Base-by-base conservation (phyloP, 495 filamentous ascomycete species). In the Penicillium bovifimosum region DNA sequence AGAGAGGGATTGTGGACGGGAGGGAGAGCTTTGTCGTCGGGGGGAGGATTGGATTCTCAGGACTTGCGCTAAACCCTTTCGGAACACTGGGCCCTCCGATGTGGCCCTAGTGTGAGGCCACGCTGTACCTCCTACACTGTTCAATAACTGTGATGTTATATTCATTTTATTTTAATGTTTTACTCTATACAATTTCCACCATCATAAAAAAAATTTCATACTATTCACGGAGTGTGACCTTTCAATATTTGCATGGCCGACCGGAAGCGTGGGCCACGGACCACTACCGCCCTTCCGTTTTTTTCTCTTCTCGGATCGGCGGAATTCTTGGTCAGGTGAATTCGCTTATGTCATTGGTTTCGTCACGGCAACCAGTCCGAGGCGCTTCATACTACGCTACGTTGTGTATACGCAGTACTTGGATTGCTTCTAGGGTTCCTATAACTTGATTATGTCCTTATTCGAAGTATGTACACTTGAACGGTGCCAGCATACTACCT, bases 11-110 rank as follows among this genome's bases (percentile, higher is more conserved):
- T 75, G 70, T 71, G 68, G 75, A 73, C 68, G 74, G 63, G 70
- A 75, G 67, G 71, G 75, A 76, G 76, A 76, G 76, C 75, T 80
- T 79, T 78, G 71, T 76, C 73, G 71, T 73, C 70, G 70, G 65
- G 70, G 74, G 64, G 66, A 65, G 68, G 70, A 66, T 60, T 61
- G 67, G 70, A 69, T 72, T 73, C 70, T 70, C 66, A 70, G 69
- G 61, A 69, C 62, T 70, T 59, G 54, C 70, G 67, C 73, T 76
- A 76, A 68, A 62, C 73, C 69, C 58, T 60, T 65, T 74, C 65
- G 63, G 69, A 68, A 68, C 61, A 55, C 64, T 60, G 60, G 59
- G 68, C 64, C 63, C 73, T 76, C 71, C 73, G 73, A 74, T 65
- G 69, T 66, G 68, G 71, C 71, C 71, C 73, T 72, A 69, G 68